Evolutionary conservation across 2,329 filamentous ascomycete species (phyloP).

Genomic region (Cladosporium colombiae): DNA sequence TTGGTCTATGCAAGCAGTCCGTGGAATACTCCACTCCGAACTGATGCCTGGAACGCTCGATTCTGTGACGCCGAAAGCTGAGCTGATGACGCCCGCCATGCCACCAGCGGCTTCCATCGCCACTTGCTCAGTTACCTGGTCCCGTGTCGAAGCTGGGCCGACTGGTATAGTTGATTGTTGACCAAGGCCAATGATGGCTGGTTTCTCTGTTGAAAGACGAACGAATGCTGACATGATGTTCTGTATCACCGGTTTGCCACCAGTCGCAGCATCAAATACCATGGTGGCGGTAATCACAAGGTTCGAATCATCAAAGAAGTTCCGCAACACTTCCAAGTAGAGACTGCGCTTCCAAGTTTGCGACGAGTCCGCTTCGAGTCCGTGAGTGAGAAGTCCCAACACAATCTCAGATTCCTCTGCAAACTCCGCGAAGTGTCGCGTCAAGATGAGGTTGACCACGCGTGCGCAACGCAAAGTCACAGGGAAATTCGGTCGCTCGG

Average conservation of each 20-base stretch:
- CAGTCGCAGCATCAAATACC: conserved; percentile 73
- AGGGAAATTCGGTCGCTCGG: conserved; percentile 76
- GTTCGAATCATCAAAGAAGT: conserved; percentile 77
- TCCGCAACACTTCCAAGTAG: conserved; percentile 87
- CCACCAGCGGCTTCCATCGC: conserved; percentile 79
- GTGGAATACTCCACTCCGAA: conserved; percentile 84
- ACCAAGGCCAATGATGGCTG: conserved; percentile 81
- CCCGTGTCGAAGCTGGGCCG: conserved; percentile 57
- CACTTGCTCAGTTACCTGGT: conserved; percentile 73
- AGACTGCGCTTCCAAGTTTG: conserved; percentile 82
- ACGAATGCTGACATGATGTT: conserved; percentile 86
- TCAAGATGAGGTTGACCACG: conserved; percentile 78
- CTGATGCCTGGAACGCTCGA: conserved; percentile 75
- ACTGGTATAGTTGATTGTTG: conserved; percentile 83
- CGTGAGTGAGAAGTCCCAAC: conserved; percentile 76
- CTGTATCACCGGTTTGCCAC: conserved; percentile 73
- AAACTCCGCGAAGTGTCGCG: conserved; percentile 73
- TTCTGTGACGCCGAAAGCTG: conserved; percentile 66
- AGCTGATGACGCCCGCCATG: conserved; percentile 81
- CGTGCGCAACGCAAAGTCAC: conserved; percentile 79
- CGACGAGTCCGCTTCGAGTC: conserved; percentile 80
- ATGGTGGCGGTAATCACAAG: conserved; percentile 78
- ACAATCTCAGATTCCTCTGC: conserved; percentile 80
- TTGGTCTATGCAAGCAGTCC: conserved; percentile 87
- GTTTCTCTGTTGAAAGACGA: conserved; percentile 88